Evolutionary conservation across 2,329 filamentous ascomycete genomes (phyloP).

Genomic region (Colletotrichum sidae): DNA sequence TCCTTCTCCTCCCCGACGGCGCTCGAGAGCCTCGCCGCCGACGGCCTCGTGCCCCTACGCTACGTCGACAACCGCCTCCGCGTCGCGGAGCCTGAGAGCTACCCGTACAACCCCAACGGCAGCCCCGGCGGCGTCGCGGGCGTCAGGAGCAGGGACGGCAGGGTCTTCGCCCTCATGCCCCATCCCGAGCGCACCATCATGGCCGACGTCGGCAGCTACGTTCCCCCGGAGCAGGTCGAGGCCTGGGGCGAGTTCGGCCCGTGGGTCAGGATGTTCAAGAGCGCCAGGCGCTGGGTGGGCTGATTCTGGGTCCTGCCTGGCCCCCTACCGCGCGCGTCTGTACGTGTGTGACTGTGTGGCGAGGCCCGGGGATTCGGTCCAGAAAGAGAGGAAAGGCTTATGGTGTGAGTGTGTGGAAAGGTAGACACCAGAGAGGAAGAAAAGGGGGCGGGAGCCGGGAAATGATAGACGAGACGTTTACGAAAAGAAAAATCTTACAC

Average conservation of each 20-base stretch:
- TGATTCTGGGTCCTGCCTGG: slow-evolving; percentile 41
- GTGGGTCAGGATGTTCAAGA: slow-evolving; percentile 89
- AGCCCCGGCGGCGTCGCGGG: slow-evolving; percentile 85
- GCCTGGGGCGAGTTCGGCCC: slow-evolving; percentile 86
- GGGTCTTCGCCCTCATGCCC: slow-evolving; percentile 91
- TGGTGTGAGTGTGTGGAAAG: neutral
- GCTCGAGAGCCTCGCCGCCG: slow-evolving; percentile 67
- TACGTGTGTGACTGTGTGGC: too few relatives aligned
- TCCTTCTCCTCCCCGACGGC: slow-evolving; percentile 69
- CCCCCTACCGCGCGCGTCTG: neutral
- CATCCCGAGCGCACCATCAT: slow-evolving; percentile 92
- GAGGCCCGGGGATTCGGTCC: neutral
- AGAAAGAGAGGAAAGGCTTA: neutral
- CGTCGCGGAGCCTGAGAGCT: slow-evolving; percentile 79
- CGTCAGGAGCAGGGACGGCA: slow-evolving; percentile 80
- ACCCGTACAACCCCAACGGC: slow-evolving; percentile 91
- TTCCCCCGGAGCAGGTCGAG: slow-evolving; percentile 67
- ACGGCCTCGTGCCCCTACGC: slow-evolving; percentile 79
- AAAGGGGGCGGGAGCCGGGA: neutral
- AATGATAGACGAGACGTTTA: neutral
- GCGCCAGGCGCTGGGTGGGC: slow-evolving; percentile 88
- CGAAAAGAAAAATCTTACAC: neutral
- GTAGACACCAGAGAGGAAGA: neutral
- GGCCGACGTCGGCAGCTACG: slow-evolving; percentile 81
- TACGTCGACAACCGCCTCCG: slow-evolving; percentile 83